Conservation (phyloP, 2,329 filamentous ascomycete genomes). For the Fusarium sp. region DNA sequence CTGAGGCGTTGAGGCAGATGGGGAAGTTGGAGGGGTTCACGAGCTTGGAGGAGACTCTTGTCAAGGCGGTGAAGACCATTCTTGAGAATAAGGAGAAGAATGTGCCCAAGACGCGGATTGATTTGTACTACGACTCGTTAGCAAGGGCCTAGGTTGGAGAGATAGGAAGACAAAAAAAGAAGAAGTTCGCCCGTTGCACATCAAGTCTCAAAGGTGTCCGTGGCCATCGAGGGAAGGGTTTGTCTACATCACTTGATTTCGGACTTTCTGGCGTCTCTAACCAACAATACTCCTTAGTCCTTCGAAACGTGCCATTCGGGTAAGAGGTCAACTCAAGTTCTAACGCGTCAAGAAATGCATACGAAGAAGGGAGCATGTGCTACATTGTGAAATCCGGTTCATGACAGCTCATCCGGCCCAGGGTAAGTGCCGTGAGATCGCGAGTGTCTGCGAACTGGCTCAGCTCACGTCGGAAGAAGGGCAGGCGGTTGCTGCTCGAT, state of each 20-base stretch:
- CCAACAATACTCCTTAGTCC: too few species aligned
- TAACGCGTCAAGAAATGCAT: too few species aligned
- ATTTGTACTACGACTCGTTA: background rate
- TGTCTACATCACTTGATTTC: too few species aligned
- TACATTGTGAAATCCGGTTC: fast-evolving
- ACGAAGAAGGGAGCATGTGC: background rate
- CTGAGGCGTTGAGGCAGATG: background rate
- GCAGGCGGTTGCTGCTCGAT: fast-evolving
- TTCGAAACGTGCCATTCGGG: too few species aligned
- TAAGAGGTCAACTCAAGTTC: too few species aligned
- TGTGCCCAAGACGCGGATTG: background rate
- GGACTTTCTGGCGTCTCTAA: too few species aligned
- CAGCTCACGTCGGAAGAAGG: background rate
- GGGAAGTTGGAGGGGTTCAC: fast-evolving
- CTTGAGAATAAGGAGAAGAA: background rate
- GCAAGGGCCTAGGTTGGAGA: background rate
- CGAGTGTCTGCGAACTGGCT: fast-evolving
- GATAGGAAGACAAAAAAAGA: too few species aligned
- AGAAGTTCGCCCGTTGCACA: too few species aligned
- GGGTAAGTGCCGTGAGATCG: background rate
- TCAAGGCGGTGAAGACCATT: fast-evolving
- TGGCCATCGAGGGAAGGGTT: fast-evolving
- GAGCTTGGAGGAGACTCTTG: fast-evolving
- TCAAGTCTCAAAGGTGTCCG: background rate
- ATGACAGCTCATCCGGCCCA: fast-evolving